Evolutionary conservation across 192 early-diverging fungal species (phyloP).

Genomic region (Dimargaris xerosporica): DNA sequence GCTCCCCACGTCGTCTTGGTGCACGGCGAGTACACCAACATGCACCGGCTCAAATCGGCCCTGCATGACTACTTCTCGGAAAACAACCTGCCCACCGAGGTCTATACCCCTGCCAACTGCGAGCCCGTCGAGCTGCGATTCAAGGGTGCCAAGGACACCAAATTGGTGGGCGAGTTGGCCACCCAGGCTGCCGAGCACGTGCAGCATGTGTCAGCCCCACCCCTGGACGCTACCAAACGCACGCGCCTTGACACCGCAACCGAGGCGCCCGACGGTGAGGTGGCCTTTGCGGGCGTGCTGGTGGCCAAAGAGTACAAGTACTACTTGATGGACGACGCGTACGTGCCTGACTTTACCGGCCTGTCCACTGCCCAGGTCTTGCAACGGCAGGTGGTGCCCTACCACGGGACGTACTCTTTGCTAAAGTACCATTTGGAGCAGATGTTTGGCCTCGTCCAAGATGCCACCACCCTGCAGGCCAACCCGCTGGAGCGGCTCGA

Average conservation of each 20-base stretch:
- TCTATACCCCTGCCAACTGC: slow-evolving; percentile 80
- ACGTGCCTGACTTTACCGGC: slow-evolving; percentile 72
- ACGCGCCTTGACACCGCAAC: background rate
- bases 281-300: slow-evolving; percentile 44
- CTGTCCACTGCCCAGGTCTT: slow-evolving; percentile 56
- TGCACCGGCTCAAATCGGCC: slow-evolving; percentile 78
- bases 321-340: slow-evolving; percentile 61
- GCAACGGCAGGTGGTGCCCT: slow-evolving; percentile 64
- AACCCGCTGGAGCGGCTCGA: background rate
- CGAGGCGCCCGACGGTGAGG: background rate
- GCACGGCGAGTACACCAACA: slow-evolving; percentile 89
- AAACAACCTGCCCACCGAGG: slow-evolving; percentile 57
- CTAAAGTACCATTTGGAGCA: slow-evolving; percentile 82
- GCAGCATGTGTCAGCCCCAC: no score
- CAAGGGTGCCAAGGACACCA: slow-evolving; percentile 87
- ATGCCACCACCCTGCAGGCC: slow-evolving; percentile 10
- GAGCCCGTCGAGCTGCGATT: slow-evolving; percentile 84
- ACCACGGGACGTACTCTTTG: slow-evolving; percentile 57
- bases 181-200: background rate
- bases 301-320: slow-evolving; percentile 84
- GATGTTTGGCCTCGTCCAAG: slow-evolving; percentile 74
- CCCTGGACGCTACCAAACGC: background rate
- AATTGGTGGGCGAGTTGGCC: slow-evolving; percentile 28
- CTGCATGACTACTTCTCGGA: slow-evolving; percentile 70
- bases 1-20: slow-evolving; percentile 86